phyloP scores from a whole-genome alignment of 2,329 filamentous ascomycete genomes.

The Zymoseptoria tritici region DNA sequence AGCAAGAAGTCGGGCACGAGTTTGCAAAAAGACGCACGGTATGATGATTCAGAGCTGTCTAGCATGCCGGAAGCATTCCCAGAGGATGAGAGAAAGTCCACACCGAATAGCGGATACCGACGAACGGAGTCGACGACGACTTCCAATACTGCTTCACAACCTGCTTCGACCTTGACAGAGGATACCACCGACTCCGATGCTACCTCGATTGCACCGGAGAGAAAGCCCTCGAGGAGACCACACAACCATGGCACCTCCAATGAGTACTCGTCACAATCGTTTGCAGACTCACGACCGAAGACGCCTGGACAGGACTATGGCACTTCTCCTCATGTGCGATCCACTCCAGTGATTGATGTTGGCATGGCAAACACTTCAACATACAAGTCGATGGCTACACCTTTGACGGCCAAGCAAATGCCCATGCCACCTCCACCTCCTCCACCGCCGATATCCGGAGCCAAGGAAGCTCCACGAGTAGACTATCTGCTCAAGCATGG shows the following conservation, averaged over 20 bases:
- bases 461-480: conserved; percentile 68
- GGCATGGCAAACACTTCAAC: conserved; percentile 37
- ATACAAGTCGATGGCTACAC: conserved; percentile 31
- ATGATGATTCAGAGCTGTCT: conserved; percentile 37
- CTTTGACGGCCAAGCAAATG: conserved; percentile 20
- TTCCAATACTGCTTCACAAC: conserved; percentile 26
- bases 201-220: conserved; percentile 38
- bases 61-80: conserved; percentile 30
- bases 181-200: conserved; percentile 39
- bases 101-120: conserved; percentile 31
- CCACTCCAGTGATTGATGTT: conserved; percentile 36
- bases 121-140: conserved; percentile 24
- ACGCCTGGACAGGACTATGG: conserved; percentile 36
- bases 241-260: conserved; percentile 24
- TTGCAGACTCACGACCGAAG: conserved; percentile 39
- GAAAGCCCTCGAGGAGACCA: conserved; percentile 25
- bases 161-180: conserved; percentile 35
- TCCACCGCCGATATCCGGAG: conserved; percentile 58
- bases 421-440: conserved; percentile 59
- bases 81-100: conserved; percentile 31
- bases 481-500: conserved; percentile 90
- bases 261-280: conserved; percentile 35
- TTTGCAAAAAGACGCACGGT: conserved; percentile 33
- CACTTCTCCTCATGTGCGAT: conserved; percentile 25
- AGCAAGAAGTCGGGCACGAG: conserved; percentile 37